phyloP scores from a whole-genome alignment of 805 yeast species.

The Ogataea nitratoaversa region DNA sequence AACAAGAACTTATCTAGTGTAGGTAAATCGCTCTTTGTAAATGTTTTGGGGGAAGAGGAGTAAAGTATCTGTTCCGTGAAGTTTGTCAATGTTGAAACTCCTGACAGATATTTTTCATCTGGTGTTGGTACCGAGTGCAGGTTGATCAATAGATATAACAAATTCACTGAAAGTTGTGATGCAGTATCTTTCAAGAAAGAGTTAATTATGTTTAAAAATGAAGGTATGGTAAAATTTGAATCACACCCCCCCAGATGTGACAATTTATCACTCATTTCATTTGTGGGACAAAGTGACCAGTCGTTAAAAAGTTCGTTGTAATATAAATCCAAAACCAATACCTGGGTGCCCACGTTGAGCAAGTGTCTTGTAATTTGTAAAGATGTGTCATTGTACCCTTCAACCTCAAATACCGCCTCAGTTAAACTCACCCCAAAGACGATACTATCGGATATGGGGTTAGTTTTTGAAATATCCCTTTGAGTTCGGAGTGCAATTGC shows the following conservation, averaged over 20 bases:
- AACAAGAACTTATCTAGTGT: conserved; percentile 33
- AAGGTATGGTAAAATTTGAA: conserved; percentile 17
- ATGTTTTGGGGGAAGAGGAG: not conserved
- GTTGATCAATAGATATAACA: conserved; percentile 38
- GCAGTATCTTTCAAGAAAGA: conserved; percentile 38
- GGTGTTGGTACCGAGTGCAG: conserved; percentile 23
- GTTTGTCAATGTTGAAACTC: conserved; percentile 7
- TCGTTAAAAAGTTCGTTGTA: conserved; percentile 42
- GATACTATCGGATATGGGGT: conserved; percentile 36
- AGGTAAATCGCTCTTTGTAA: conserved; percentile 30
- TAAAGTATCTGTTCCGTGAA: conserved; percentile 5
- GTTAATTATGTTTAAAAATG: conserved; percentile 28
- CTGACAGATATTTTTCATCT: conserved; percentile 6
- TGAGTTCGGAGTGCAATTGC: conserved; percentile 40
- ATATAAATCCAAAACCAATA: conserved; percentile 51
- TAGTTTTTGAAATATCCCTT: conserved; percentile 40
- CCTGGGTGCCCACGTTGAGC: conserved; percentile 42
- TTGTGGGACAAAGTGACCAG: conserved; percentile 58
- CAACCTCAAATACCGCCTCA: conserved; percentile 27
- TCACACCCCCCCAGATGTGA: conserved; percentile 11
- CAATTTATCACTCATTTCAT: conserved; percentile 28
- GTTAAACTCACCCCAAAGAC: conserved; percentile 37
- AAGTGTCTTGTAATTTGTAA: conserved; percentile 27
- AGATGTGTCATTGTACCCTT: conserved; percentile 31
- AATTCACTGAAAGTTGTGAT: conserved; percentile 41